These are phyloP conservation scores for Ganoderma leucocontextum DNA, from an alignment of 1,284 basidiomycete species.

Conservation along the genomic window DNA sequence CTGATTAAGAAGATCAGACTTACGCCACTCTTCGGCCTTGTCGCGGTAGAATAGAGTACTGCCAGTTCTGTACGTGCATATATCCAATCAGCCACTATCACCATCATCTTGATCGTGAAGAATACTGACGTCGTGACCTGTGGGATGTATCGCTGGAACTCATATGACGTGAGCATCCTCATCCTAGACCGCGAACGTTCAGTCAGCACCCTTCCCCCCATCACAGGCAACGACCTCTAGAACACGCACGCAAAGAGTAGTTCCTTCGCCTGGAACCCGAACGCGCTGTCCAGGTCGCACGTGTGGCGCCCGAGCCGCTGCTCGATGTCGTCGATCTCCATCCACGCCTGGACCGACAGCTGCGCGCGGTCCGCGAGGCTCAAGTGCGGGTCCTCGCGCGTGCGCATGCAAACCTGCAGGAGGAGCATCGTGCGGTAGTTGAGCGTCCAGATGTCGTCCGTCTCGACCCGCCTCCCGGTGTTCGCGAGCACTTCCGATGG, in stretches of 20 bases:
- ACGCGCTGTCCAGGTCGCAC: slow-evolving; percentile 68
- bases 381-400: slow-evolving; percentile 53
- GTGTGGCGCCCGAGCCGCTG: slow-evolving; percentile 65
- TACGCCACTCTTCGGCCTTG: slow-evolving; percentile 79
- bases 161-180: slow-evolving; percentile 70
- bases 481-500: slow-evolving; percentile 63
- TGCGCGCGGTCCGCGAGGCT: slow-evolving; percentile 60
- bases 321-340: slow-evolving; percentile 73
- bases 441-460: slow-evolving; percentile 75
- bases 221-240: not conserved
- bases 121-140: slow-evolving; percentile 60
- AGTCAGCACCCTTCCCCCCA: slow-evolving; percentile 8
- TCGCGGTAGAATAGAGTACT: slow-evolving; percentile 57
- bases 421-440: slow-evolving; percentile 72
- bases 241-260: slow-evolving; percentile 73
- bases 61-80: slow-evolving; percentile 41
- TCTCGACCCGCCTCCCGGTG: slow-evolving; percentile 39
- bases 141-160: slow-evolving; percentile 69
- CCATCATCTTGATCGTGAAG: not conserved
- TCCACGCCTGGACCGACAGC: slow-evolving; percentile 72
- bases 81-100: slow-evolving; percentile 4
- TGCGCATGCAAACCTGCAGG: slow-evolving; percentile 71
- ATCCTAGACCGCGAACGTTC: slow-evolving; percentile 49
- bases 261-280: slow-evolving; percentile 72
- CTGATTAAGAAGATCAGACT: slow-evolving; percentile 40